Conservation (phyloP, 2,329 filamentous ascomycete species). For the Aspergillus caelatus region DNA sequence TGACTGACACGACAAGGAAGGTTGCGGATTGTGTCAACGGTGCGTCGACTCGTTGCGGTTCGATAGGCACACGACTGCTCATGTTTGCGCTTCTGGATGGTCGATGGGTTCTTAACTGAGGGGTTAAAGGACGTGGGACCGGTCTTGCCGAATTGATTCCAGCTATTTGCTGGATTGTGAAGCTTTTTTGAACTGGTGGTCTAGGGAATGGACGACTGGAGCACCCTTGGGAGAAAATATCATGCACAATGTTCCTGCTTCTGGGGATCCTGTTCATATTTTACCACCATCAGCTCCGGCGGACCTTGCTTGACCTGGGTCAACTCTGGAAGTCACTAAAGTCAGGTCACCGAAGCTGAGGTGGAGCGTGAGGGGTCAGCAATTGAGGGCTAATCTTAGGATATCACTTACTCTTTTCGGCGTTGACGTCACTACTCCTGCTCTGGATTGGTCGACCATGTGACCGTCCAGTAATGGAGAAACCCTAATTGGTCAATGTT, state of each 20-base stretch:
- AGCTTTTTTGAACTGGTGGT: background rate
- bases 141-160: background rate
- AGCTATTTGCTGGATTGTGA: background rate
- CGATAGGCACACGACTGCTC: conserved; percentile 4
- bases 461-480: background rate
- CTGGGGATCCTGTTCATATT: background rate
- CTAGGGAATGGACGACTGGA: background rate
- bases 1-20: conserved; percentile 55
- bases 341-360: background rate
- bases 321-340: background rate
- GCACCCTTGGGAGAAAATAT: background rate
- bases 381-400: background rate
- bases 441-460: background rate
- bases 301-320: background rate
- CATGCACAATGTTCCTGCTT: background rate
- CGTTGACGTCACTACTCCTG: background rate
- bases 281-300: background rate
- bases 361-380: background rate
- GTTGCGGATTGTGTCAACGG: conserved; percentile 57
- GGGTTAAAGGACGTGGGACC: background rate
- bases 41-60: conserved; percentile 51
- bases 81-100: background rate
- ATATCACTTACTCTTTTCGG: background rate
- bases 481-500: background rate
- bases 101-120: background rate